Conservation (phyloP, 352 stramenopile genomes). For the Peronospora belbahrii region DNA sequence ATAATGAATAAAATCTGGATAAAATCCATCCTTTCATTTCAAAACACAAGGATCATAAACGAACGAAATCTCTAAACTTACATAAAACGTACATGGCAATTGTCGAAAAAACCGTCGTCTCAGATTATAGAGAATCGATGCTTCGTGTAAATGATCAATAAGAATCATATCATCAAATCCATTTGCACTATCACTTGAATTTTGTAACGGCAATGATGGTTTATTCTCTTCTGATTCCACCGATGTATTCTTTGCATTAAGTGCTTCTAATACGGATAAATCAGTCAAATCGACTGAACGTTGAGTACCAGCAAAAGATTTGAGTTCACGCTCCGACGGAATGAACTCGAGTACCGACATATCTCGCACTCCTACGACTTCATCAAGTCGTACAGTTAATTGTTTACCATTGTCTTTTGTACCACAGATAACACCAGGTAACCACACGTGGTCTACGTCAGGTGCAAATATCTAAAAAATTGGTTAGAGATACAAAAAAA, state of each 20-base stretch:
- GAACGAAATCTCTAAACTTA: too few relatives aligned
- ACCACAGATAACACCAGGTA: conserved; percentile 63
- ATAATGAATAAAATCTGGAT: too few relatives aligned
- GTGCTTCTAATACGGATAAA: conserved; percentile 38
- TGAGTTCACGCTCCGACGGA: conserved; percentile 43
- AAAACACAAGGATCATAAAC: too few relatives aligned
- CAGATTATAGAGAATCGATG: conserved; percentile 83
- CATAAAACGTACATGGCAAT: conserved; percentile 78
- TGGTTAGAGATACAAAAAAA: not conserved
- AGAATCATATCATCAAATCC: conserved; percentile 86
- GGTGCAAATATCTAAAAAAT: conserved; percentile 60
- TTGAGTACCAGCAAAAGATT: conserved; percentile 44
- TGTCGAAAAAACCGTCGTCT: conserved; percentile 65
- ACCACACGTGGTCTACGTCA: conserved; percentile 71
- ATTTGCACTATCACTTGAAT: conserved; percentile 41
- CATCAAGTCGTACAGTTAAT: conserved; percentile 59
- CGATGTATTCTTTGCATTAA: conserved; percentile 58
- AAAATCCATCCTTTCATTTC: too few relatives aligned
- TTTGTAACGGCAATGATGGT: conserved; percentile 62
- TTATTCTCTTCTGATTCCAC: conserved; percentile 27
- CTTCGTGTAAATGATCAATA: conserved; percentile 80
- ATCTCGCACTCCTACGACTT: conserved; percentile 47
- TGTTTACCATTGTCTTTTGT: conserved; percentile 31
- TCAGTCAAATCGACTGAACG: conserved; percentile 51
- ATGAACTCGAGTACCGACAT: conserved; percentile 31